Percentiles rank a stretch among this genome's conserved stretches.
These are phyloP conservation scores for Mycena citricolor DNA, from an alignment of 1,284 basidiomycete species.

Conservation along the genomic window DNA sequence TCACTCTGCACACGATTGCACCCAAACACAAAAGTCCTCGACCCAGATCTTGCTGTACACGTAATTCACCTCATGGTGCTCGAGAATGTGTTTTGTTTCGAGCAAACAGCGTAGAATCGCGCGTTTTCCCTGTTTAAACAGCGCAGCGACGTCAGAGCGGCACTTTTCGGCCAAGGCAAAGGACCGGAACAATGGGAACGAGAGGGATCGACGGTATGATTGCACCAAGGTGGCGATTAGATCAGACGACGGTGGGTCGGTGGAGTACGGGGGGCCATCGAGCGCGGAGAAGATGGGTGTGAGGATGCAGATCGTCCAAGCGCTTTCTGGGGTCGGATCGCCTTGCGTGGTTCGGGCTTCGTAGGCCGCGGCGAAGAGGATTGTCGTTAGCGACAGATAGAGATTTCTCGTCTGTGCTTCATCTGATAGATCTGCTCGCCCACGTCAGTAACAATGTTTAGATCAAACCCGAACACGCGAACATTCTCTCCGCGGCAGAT, in stretches of 20 bases:
- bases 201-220: slow-evolving; percentile 70
- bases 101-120: slow-evolving; percentile 61
- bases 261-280: slow-evolving; percentile 59
- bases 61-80: slow-evolving; percentile 80
- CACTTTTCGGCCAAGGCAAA: slow-evolving; percentile 70
- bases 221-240: slow-evolving; percentile 50
- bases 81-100: slow-evolving; percentile 67
- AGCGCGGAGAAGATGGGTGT: slow-evolving; percentile 76
- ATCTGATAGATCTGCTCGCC: slow-evolving; percentile 55
- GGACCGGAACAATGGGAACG: slow-evolving; percentile 76
- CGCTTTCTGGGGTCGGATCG: slow-evolving; percentile 79
- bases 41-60: slow-evolving; percentile 81
- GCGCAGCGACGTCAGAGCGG: slow-evolving; percentile 56
- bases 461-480: slow-evolving; percentile 29
- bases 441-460: slow-evolving; percentile 5
- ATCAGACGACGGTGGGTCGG: slow-evolving; percentile 45
- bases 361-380: slow-evolving; percentile 76
- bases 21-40: slow-evolving; percentile 78
- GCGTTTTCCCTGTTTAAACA: slow-evolving; percentile 60
- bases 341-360: slow-evolving; percentile 72
- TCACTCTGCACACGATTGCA: slow-evolving; percentile 61
- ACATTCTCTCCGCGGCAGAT: slow-evolving; percentile 78
- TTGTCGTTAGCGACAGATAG: slow-evolving; percentile 64
- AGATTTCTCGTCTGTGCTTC: slow-evolving; percentile 53
- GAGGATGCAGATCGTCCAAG: slow-evolving; percentile 74